phyloP scores from a whole-genome alignment of 2,329 filamentous ascomycete genomes.

The Trichoderma atrobrunneum region DNA sequence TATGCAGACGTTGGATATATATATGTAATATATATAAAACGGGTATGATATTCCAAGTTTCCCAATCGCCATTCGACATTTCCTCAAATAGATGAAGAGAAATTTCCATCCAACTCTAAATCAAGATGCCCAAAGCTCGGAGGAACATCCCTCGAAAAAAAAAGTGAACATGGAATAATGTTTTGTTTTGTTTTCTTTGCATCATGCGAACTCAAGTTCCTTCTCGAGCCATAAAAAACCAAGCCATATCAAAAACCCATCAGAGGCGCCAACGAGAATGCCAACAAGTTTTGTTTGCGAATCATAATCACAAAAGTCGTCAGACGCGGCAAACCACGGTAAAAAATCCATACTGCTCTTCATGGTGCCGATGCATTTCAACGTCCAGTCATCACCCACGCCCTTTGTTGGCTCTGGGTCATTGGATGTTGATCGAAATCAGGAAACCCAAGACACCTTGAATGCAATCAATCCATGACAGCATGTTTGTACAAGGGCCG shows the following conservation, averaged over 20 bases:
- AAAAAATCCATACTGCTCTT: not conserved
- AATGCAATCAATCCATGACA: not conserved
- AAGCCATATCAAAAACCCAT: not conserved
- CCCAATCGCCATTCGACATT: not conserved
- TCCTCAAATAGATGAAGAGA: not conserved
- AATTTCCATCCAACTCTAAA: not conserved
- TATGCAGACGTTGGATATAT: not conserved
- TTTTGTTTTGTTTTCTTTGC: not conserved
- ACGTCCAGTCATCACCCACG: not conserved
- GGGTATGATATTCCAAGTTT: not conserved
- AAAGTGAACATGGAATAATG: not conserved
- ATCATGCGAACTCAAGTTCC: not conserved
- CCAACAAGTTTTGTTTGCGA: not conserved
- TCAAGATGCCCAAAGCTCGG: not conserved
- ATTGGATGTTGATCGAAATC: constrained; percentile 1
- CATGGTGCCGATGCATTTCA: not conserved
- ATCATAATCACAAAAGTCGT: constrained; percentile 1
- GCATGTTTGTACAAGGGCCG: not conserved
- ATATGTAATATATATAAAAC: not conserved
- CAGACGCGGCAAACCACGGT: not conserved
- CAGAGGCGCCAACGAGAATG: constrained; percentile 6
- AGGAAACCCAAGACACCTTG: not conserved
- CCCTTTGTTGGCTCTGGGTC: not conserved
- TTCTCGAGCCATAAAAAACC: not conserved
- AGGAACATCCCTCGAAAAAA: not conserved